Percentiles rank a stretch among this genome's conserved stretches.
Conservation (phyloP, 202 grass and related monocot genomes). For the Eragrostis tef region DNA sequence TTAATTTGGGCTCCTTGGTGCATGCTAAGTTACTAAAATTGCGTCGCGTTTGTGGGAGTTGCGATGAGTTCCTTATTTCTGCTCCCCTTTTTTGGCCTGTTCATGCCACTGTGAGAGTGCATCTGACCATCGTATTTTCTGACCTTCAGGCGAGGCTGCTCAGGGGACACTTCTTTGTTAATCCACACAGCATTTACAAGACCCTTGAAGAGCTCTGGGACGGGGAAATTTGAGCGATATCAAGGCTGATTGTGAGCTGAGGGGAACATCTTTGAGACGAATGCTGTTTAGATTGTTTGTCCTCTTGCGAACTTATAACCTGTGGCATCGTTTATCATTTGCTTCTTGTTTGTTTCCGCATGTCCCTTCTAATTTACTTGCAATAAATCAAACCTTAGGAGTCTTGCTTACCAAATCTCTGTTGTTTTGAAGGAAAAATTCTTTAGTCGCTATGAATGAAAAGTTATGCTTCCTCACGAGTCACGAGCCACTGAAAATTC, state of each 20-base stretch:
- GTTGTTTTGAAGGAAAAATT: too few relatives aligned
- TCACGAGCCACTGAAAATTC: too few relatives aligned
- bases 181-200: slow-evolving; percentile 71
- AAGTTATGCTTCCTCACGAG: too few relatives aligned
- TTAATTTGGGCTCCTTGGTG: too few relatives aligned
- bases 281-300: neutral
- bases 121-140: slow-evolving; percentile 14
- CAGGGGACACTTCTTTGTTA: slow-evolving; percentile 55
- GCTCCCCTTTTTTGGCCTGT: neutral
- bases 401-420: neutral
- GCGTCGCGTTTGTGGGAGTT: neutral
- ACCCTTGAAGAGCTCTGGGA: slow-evolving; percentile 82
- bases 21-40: too few relatives aligned
- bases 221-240: slow-evolving; percentile 50
- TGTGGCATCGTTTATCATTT: neutral
- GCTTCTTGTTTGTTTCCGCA: neutral
- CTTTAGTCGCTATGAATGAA: too few relatives aligned
- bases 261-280: neutral
- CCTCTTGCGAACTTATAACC: neutral
- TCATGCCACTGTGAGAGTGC: neutral
- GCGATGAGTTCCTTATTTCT: neutral
- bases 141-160: slow-evolving; percentile 63
- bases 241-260: neutral
- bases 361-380: too few relatives aligned
- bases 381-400: neutral